Conservation (phyloP, 257 asterid species). For the Nicotiana paniculata region DNA sequence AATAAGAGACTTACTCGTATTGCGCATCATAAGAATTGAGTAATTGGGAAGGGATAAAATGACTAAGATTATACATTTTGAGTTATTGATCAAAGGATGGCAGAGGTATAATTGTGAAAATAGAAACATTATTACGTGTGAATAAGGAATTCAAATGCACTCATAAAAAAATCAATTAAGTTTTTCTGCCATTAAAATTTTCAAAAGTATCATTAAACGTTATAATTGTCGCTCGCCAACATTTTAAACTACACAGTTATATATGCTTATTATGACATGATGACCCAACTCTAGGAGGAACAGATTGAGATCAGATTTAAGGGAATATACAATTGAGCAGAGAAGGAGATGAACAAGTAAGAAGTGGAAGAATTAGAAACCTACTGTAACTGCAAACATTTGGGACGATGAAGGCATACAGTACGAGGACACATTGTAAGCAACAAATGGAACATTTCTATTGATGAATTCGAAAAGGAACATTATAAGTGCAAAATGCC, state of each 20-base stretch:
- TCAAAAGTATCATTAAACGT: background rate
- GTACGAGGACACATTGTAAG: background rate
- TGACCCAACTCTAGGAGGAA: background rate
- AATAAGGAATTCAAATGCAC: background rate
- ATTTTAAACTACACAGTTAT: background rate
- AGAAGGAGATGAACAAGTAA: background rate
- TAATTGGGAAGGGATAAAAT: background rate
- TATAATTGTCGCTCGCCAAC: background rate
- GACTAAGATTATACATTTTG: background rate
- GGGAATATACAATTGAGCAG: background rate
- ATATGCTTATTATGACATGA: background rate
- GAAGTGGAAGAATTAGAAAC: background rate
- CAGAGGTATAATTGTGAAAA: background rate
- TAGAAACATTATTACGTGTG: background rate
- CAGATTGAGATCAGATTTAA: background rate
- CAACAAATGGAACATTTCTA: background rate
- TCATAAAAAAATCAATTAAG: background rate
- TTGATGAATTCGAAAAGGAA: background rate
- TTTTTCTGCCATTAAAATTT: background rate
- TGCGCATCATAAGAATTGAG: too few relatives aligned
- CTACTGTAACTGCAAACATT: background rate
- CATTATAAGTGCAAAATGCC: background rate
- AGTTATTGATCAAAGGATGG: too few relatives aligned
- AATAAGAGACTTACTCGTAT: too few relatives aligned
- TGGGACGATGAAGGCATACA: background rate